Evolutionary conservation across 768 basidiomycete genomes (phyloP).

Genomic region (Mycena epipterygia): DNA sequence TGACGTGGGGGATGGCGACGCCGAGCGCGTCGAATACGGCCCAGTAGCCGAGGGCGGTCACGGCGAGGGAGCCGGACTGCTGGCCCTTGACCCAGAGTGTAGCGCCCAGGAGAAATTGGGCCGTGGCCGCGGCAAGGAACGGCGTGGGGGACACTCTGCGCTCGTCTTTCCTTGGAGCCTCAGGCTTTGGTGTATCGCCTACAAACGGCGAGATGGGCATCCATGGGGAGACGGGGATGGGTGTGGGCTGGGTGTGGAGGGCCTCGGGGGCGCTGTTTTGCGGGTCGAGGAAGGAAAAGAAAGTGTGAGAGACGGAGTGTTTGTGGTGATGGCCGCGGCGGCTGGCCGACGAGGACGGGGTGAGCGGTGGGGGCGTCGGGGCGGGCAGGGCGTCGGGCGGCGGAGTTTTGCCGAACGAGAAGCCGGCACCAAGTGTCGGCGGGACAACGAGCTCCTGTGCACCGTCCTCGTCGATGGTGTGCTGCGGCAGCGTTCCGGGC

Average conservation of each 20-base stretch:
- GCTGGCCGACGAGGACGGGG: slow-evolving; percentile 51
- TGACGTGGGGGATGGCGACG: slow-evolving; percentile 58
- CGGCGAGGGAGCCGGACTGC: slow-evolving; percentile 85
- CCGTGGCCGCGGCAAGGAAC: slow-evolving; percentile 71
- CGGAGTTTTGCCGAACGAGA: slow-evolving; percentile 45
- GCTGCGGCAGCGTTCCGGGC: slow-evolving; percentile 70
- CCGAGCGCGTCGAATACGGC: slow-evolving; percentile 96
- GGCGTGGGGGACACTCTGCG: slow-evolving; percentile 12
- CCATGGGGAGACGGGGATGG: slow-evolving; percentile 78
- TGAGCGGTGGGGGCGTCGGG: slow-evolving; percentile 50
- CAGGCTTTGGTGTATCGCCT: slow-evolving; percentile 47
- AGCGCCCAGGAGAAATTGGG: slow-evolving; percentile 79
- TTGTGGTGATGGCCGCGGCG: slow-evolving; percentile 91
- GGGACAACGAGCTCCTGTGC: slow-evolving; percentile 63
- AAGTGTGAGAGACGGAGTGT: slow-evolving; percentile 94
- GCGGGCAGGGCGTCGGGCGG: slow-evolving; percentile 42
- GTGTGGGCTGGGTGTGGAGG: slow-evolving; percentile 70
- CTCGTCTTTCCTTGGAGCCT: slow-evolving; percentile 40
- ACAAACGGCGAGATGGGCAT: slow-evolving; percentile 64
- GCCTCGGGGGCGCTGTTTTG: slow-evolving; percentile 53
- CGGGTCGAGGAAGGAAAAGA: slow-evolving; percentile 96
- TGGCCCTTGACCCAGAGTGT: slow-evolving; percentile 93
- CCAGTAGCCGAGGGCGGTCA: slow-evolving; percentile 96
- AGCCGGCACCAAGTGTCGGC: slow-evolving; percentile 57
- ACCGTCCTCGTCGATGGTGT: slow-evolving; percentile 79